A percentile compares a stretch with the other conserved stretches of the same genome.
These are phyloP conservation scores for Arthrocladium fulminans DNA, from an alignment of 2,329 filamentous ascomycete species.

Conservation along the genomic window DNA sequence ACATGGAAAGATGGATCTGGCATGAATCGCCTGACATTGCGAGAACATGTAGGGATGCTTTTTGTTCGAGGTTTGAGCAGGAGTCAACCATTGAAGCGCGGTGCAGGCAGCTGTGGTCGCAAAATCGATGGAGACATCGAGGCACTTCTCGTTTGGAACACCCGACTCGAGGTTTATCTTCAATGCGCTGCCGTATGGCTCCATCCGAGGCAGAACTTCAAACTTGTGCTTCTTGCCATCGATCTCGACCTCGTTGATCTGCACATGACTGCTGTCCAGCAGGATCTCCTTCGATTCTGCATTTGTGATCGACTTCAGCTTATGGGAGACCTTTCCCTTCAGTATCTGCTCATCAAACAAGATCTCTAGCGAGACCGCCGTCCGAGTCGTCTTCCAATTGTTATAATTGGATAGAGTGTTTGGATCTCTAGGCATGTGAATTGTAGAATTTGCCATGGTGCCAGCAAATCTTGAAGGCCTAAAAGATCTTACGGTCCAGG, in stretches of 20 bases:
- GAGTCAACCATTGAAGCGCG: conserved; percentile 89
- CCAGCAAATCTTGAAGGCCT: background rate
- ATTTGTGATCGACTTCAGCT: conserved; percentile 67
- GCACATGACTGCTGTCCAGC: conserved; percentile 77
- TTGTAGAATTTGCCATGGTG: conserved; percentile 30
- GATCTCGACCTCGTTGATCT: conserved; percentile 63
- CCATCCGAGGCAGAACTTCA: conserved; percentile 59
- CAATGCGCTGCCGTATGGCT: conserved; percentile 54
- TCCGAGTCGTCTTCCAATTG: conserved; percentile 76
- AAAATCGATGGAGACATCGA: conserved; percentile 55
- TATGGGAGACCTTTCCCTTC: conserved; percentile 65
- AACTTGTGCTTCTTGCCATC: conserved; percentile 58
- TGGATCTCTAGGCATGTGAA: conserved; percentile 58
- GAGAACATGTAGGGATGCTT: conserved; percentile 97
- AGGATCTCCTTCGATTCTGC: conserved; percentile 66
- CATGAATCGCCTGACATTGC: conserved; percentile 94
- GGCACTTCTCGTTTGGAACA: conserved; percentile 37
- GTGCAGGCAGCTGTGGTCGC: conserved; percentile 83
- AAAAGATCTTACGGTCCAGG: background rate
- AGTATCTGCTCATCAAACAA: conserved; percentile 74
- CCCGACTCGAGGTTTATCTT: conserved; percentile 41
- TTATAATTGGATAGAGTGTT: conserved; percentile 90
- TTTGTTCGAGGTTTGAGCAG: conserved; percentile 88
- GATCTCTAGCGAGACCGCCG: conserved; percentile 69
- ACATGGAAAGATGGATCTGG: conserved; percentile 86